Evolutionary conservation across 495 filamentous ascomycete genomes (phyloP), one percentile per base, ranked within the genome.

Genomic region (Lasiosphaeria ovina): DNA sequence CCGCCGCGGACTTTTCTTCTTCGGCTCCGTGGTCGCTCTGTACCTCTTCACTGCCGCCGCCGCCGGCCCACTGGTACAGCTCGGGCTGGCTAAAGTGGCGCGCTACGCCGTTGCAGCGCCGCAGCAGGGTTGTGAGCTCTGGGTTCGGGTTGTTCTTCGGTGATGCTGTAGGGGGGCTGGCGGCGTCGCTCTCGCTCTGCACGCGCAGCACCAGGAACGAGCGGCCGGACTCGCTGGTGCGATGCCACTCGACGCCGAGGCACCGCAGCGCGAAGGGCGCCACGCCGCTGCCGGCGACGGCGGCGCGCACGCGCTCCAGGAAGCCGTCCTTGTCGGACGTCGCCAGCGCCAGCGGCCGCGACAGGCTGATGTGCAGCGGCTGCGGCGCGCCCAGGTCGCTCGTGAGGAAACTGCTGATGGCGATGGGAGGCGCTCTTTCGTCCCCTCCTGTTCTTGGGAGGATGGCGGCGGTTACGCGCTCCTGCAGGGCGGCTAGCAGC

Each of bases 301-400:
- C 44, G 1, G 65, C 69, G 35, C 35, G 77, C 47, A 86, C 55
- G 0, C 69, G 62, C 12, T 81, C 73, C 3, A 87, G 72, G 62
- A 95, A 95, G 1, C 58, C 54, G 24, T 86, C 82, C 31, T 86
- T 85, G 64, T 90, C 82, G 32, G 83, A 76, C 0, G 88, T 89
- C 57, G 75, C 72, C 3, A 97, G 81, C 24, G 82, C 74, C 24
- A 95, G 72, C 3, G 92, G 86, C 8, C 88, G 76, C 9, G 94
- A 97, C 9, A 98, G 79, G 65, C 91, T 96, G 66, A 98, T 84
- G 74, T 98, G 94, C 31, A 98, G 81, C 4, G 93, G 92, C 54
- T 88, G 78, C n/a, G 88, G 86, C 9, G 84, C 83, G 44, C 85
- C 90, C 0, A 97, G 83, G 55, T 93, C 89, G 58, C 85, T 92